Evolutionary conservation across 1,139 yeast genomes (phyloP).

Genomic region (Candida frijolesensis): DNA sequence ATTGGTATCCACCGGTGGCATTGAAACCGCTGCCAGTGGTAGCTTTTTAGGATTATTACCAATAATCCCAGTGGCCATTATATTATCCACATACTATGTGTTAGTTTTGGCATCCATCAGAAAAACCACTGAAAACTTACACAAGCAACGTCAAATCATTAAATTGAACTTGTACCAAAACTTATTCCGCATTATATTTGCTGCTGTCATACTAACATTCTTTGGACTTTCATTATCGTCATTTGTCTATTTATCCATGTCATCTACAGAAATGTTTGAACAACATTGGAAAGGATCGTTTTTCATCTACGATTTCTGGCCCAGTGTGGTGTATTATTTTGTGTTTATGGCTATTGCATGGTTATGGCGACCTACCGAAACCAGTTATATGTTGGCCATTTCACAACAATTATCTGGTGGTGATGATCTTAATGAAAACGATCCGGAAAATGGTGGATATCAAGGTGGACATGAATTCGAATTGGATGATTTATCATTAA

Average conservation of each 20-base stretch:
- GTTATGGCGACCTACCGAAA: slow-evolving; percentile 97
- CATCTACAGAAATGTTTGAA: slow-evolving; percentile 76
- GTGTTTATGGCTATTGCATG: slow-evolving; percentile 85
- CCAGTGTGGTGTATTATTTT: slow-evolving; percentile 80
- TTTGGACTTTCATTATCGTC: slow-evolving; percentile 71
- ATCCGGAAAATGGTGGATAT: slow-evolving; percentile 28
- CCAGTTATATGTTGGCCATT: slow-evolving; percentile 92
- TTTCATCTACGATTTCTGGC: slow-evolving; percentile 93
- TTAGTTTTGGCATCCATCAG: slow-evolving; percentile 74
- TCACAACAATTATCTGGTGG: slow-evolving; percentile 90
- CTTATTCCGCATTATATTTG: slow-evolving; percentile 72
- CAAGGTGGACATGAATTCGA: slow-evolving; percentile 63
- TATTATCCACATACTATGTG: slow-evolving; percentile 74
- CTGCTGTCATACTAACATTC: slow-evolving; percentile 54
- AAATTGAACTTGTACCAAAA: slow-evolving; percentile 84
- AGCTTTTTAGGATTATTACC: slow-evolving; percentile 40
- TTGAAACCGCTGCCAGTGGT: slow-evolving; percentile 24
- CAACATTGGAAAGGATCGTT: slow-evolving; percentile 91
- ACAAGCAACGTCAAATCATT: slow-evolving; percentile 87
- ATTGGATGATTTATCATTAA: slow-evolving; percentile 69
- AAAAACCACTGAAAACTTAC: slow-evolving; percentile 70
- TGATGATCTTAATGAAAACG: slow-evolving; percentile 61
- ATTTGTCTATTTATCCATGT: slow-evolving; percentile 71
- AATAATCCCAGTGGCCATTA: slow-evolving; percentile 68
- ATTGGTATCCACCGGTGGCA: slow-evolving; percentile 20